Percentiles rank a stretch among this genome's conserved stretches.
Conservation (phyloP, 805 yeast genomes). For the Metschnikowia vanudenii region DNA sequence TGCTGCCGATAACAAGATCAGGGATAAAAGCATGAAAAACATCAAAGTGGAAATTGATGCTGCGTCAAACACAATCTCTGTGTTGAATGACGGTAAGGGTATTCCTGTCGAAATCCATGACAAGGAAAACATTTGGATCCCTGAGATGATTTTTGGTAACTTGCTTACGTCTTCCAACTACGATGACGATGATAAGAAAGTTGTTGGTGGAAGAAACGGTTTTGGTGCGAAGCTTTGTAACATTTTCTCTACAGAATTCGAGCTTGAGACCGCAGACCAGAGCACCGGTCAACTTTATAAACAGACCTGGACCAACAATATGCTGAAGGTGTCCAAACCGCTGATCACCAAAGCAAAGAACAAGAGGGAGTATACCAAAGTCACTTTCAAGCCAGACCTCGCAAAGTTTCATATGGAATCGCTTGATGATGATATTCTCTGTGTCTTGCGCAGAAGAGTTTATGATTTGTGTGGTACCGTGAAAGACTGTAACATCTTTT, state of each 20-base stretch:
- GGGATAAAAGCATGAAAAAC: conserved; percentile 87
- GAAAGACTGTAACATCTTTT: conserved; percentile 69
- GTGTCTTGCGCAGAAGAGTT: conserved; percentile 89
- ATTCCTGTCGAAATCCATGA: conserved; percentile 92
- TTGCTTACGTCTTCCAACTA: conserved; percentile 92
- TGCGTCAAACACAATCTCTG: conserved; percentile 70
- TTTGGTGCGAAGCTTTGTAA: conserved; percentile 97
- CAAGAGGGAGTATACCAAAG: conserved; percentile 76
- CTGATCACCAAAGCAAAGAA: conserved; percentile 58
- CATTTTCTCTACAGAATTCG: conserved; percentile 86
- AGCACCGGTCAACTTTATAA: conserved; percentile 58
- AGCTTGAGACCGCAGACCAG: conserved; percentile 85
- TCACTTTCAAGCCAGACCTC: conserved; percentile 87
- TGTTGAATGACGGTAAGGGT: conserved; percentile 91
- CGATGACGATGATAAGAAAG: conserved; percentile 92
- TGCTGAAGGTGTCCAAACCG: conserved; percentile 77
- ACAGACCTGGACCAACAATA: conserved; percentile 86
- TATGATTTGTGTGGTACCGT: conserved; percentile 95
- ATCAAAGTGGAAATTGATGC: conserved; percentile 80
- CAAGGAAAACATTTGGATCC: conserved; percentile 89
- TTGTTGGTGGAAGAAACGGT: conserved; percentile 98
- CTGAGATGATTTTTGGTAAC: conserved; percentile 95
- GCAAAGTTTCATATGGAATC: conserved; percentile 79
- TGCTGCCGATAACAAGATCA: conserved; percentile 97
- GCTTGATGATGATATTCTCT: conserved; percentile 77